These are phyloP conservation scores for Acephala macrosclerotiorum DNA, from an alignment of 2,329 filamentous ascomycete genomes.

Conservation along the genomic window DNA sequence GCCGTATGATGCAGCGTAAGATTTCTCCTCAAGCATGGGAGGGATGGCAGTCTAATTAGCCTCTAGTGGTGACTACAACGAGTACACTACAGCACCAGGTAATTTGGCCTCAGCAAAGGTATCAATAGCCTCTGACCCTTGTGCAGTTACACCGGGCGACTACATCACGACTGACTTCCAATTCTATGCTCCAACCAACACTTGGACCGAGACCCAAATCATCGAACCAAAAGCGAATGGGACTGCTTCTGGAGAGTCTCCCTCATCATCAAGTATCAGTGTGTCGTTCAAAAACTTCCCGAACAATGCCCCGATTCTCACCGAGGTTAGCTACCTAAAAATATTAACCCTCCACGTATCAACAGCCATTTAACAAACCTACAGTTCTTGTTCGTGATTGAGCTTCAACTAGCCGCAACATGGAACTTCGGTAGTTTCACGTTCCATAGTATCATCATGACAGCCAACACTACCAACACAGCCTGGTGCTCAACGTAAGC, in stretches of 20 bases:
- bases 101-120: neutral
- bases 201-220: neutral
- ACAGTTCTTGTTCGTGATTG: conserved; percentile 4
- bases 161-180: neutral
- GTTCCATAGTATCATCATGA: neutral
- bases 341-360: neutral
- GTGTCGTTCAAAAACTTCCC: neutral
- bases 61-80: neutral
- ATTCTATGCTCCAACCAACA: neutral
- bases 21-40: neutral
- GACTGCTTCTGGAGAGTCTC: neutral
- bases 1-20: conserved; percentile 1
- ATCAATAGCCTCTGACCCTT: neutral
- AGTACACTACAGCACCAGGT: neutral
- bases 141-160: neutral
- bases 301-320: neutral
- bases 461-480: neutral
- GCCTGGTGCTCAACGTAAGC: neutral
- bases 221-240: neutral
- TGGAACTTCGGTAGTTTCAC: conserved; percentile 4
- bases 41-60: neutral
- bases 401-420: conserved; percentile 2
- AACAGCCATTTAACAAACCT: neutral
- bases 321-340: neutral
- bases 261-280: neutral